phyloP scores from a whole-genome alignment of 2,329 filamentous ascomycete species.

The Emmonsiellopsis sp. region DNA sequence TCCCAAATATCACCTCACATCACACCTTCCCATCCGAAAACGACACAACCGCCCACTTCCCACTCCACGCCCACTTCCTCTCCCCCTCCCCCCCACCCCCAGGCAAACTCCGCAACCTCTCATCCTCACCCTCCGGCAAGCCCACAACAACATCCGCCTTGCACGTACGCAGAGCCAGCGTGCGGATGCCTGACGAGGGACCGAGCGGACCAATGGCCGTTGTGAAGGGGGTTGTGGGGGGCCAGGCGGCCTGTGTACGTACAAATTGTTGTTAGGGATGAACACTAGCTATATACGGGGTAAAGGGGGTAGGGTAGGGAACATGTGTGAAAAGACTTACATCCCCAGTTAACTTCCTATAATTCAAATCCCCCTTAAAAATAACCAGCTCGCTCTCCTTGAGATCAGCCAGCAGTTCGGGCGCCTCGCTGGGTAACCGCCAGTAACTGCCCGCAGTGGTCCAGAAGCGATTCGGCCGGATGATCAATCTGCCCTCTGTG shows the following conservation, averaged over 20 bases:
- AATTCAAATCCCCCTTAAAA: slow-evolving; percentile 97
- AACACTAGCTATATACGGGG: neutral
- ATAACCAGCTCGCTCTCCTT: slow-evolving; percentile 78
- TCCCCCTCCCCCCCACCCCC: slow-evolving; percentile 60
- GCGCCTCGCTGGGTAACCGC: slow-evolving; percentile 64
- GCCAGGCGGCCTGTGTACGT: slow-evolving; percentile 58
- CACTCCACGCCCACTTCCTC: slow-evolving; percentile 88
- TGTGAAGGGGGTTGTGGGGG: slow-evolving; percentile 75
- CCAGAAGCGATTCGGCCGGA: slow-evolving; percentile 87
- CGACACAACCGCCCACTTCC: slow-evolving; percentile 93
- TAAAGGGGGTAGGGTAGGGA: neutral
- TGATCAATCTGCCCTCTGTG: slow-evolving; percentile 69
- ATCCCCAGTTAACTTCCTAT: slow-evolving; percentile 84
- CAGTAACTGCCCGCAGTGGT: slow-evolving; percentile 81
- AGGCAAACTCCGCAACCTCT: slow-evolving; percentile 60
- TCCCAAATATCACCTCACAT: no score
- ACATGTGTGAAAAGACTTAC: slow-evolving; percentile 42
- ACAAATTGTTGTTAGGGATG: slow-evolving; percentile 1
- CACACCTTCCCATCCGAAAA: slow-evolving; percentile 60
- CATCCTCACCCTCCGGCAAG: slow-evolving; percentile 71
- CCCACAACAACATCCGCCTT: slow-evolving; percentile 95
- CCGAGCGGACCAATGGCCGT: slow-evolving; percentile 81
- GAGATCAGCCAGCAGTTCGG: slow-evolving; percentile 64
- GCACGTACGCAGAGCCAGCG: slow-evolving; percentile 82
- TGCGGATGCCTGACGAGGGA: slow-evolving; percentile 68